Evolutionary conservation across 805 yeast species (phyloP).

Genomic region (Yarrowia bubula): DNA sequence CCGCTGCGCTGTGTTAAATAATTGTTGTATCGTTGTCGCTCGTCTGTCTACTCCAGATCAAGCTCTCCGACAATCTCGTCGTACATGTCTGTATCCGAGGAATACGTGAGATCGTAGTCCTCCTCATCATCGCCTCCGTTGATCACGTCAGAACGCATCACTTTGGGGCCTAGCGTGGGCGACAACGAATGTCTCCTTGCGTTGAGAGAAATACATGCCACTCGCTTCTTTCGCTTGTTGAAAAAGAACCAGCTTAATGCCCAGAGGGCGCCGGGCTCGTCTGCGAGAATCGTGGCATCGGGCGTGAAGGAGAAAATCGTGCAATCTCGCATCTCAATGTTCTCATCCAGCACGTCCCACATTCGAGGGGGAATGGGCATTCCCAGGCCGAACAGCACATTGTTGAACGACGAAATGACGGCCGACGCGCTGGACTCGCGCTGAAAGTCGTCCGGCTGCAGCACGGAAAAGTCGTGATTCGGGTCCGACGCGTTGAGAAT

Average conservation of each 20-base stretch:
- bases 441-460: slow-evolving; percentile 74
- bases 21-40: background rate
- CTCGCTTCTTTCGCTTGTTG: slow-evolving; percentile 88
- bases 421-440: slow-evolving; percentile 45
- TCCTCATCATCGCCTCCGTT: slow-evolving; percentile 41
- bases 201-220: slow-evolving; percentile 75
- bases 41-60: slow-evolving; percentile 39
- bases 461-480: slow-evolving; percentile 87
- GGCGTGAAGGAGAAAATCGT: slow-evolving; percentile 44
- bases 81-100: slow-evolving; percentile 30
- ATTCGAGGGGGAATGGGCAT: slow-evolving; percentile 57
- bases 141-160: slow-evolving; percentile 38
- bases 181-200: slow-evolving; percentile 47
- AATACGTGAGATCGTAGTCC: slow-evolving; percentile 47
- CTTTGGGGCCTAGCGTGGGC: slow-evolving; percentile 39
- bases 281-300: slow-evolving; percentile 61
- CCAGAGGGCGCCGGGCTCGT: slow-evolving; percentile 63
- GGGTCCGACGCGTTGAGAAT: slow-evolving; percentile 91
- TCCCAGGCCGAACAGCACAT: slow-evolving; percentile 62
- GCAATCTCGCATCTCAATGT: slow-evolving; percentile 68
- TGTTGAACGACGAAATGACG: slow-evolving; percentile 66
- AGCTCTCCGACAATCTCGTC: slow-evolving; percentile 46
- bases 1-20: background rate
- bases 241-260: slow-evolving; percentile 86
- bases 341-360: slow-evolving; percentile 84